Percentiles rank a stretch among this genome's conserved stretches.
phyloP scores from a whole-genome alignment of 139 green algal genomes.

The Mesotaenium endlicherianum region DNA sequence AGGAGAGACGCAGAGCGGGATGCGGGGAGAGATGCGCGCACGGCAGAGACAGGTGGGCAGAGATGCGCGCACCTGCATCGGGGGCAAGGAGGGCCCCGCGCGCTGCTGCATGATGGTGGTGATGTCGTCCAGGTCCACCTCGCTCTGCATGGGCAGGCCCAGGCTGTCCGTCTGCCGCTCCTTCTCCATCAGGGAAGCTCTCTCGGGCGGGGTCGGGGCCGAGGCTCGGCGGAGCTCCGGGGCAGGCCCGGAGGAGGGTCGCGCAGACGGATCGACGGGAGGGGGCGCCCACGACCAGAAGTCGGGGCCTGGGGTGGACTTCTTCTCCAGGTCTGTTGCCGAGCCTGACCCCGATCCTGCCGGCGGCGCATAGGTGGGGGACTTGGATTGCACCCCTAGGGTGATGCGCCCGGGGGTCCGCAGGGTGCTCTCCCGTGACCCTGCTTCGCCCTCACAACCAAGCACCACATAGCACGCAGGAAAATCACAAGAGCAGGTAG shows the following conservation, averaged over 20 bases:
- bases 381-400: too few relatives aligned
- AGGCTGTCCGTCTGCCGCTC: neutral
- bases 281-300: conserved; percentile 49
- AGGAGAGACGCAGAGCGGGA: too few relatives aligned
- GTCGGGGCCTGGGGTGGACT: conserved; percentile 35
- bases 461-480: neutral
- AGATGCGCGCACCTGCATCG: too few relatives aligned
- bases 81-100: conserved; percentile 12
- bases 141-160: neutral
- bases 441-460: neutral
- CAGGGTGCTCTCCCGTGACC: too few relatives aligned
- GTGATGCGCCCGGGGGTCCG: neutral
- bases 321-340: neutral
- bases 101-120: conserved; percentile 2
- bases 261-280: too few relatives aligned
- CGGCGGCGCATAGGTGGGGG: too few relatives aligned
- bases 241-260: too few relatives aligned
- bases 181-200: too few relatives aligned
- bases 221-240: neutral
- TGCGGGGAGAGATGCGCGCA: too few relatives aligned
- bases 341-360: neutral
- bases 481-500: neutral
- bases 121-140: neutral
- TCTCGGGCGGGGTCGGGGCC: neutral
- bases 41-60: too few relatives aligned